Conservation (phyloP, 257 asterid species). For the Primulina eburnea region DNA sequence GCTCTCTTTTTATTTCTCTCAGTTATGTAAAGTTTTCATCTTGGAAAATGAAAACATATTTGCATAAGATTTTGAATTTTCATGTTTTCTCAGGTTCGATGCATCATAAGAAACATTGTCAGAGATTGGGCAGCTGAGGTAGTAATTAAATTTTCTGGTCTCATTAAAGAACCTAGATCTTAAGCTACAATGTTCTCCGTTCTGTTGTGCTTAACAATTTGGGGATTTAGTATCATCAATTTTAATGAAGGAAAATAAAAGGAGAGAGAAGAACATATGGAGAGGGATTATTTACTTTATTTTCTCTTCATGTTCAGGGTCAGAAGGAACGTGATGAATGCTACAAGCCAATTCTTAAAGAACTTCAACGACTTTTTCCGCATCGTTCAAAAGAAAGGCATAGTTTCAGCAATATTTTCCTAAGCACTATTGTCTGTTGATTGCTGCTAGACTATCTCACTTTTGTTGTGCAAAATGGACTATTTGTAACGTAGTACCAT, state of each 20-base stretch:
- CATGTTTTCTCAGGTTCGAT: conserved; percentile 62
- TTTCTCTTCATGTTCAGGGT: conserved; percentile 51
- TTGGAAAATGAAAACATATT: neutral
- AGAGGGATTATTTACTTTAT: conserved; percentile 1
- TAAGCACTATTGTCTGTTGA: conserved; percentile 3
- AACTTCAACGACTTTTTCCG: conserved; percentile 74
- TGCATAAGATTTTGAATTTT: neutral
- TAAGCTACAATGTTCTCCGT: conserved; percentile 2
- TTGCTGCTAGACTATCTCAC: conserved; percentile 7
- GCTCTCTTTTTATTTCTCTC: neutral
- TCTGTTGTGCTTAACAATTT: neutral
- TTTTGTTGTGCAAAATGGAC: conserved; percentile 11
- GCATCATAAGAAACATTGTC: conserved; percentile 90
- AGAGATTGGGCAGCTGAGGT: conserved; percentile 99
- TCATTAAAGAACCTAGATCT: conserved; percentile 14
- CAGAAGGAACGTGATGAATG: conserved; percentile 89
- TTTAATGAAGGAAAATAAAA: conserved; percentile 12
- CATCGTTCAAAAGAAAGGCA: conserved; percentile 61
- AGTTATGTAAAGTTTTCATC: neutral
- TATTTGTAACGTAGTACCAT: neutral
- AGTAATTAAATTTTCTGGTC: conserved; percentile 26
- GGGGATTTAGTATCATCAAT: neutral
- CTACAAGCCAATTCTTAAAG: conserved; percentile 82
- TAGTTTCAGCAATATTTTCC: conserved; percentile 9
- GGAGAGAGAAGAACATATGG: neutral